These are phyloP conservation scores for Fusarium siculi DNA, from an alignment of 2,329 filamentous ascomycete genomes.

Conservation along the genomic window DNA sequence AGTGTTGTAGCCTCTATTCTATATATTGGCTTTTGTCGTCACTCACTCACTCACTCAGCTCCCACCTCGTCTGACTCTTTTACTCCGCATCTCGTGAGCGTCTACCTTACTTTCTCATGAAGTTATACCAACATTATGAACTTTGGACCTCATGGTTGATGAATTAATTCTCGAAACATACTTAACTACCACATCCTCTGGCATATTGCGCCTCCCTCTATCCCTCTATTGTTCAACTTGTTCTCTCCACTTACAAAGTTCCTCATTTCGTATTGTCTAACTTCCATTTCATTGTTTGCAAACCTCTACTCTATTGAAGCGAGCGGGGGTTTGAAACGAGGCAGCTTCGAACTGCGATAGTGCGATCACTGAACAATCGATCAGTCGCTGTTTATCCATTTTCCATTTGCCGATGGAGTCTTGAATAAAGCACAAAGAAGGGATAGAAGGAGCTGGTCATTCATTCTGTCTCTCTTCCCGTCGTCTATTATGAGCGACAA, in stretches of 20 bases:
- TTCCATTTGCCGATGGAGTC: not conserved
- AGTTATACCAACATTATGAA: not conserved
- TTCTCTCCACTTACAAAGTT: not conserved
- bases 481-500: not conserved
- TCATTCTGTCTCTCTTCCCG: not conserved
- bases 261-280: not conserved
- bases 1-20: not conserved
- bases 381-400: not conserved
- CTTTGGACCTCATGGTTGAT: not conserved
- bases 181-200: not conserved
- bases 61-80: not conserved
- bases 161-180: not conserved
- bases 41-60: not conserved
- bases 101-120: not conserved
- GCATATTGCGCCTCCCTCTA: not conserved
- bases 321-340: constrained; percentile 21
- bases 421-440: not conserved
- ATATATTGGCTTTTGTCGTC: not conserved
- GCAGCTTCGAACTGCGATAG: not conserved
- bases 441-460: constrained; percentile 14
- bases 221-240: not conserved
- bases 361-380: not conserved
- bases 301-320: not conserved
- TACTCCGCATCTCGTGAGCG: constrained; percentile 16
- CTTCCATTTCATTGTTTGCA: not conserved